Percentiles rank a stretch among this genome's conserved stretches.
Conservation (phyloP, 352 stramenopile genomes). For the Phytophthora quininea region DNA sequence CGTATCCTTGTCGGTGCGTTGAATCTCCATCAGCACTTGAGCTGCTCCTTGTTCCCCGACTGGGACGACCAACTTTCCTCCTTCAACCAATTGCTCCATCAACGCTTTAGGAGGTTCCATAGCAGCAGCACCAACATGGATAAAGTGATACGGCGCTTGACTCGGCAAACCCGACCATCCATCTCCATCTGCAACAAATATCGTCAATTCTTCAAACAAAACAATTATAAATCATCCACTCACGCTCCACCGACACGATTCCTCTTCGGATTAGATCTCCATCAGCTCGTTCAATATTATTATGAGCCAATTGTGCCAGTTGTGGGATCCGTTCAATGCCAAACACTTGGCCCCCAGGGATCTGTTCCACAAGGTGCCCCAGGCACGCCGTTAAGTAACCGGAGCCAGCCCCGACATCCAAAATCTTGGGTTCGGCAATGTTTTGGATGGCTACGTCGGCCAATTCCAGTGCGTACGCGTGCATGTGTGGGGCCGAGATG, state of each 20-base stretch:
- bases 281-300: constrained; percentile 87
- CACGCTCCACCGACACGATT: constrained; percentile 58
- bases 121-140: constrained; percentile 96
- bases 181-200: constrained; percentile 59
- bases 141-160: constrained; percentile 94
- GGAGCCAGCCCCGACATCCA: constrained; percentile 95
- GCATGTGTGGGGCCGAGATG: constrained; percentile 93
- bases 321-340: constrained; percentile 92
- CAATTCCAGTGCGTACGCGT: constrained; percentile 85
- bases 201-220: background rate
- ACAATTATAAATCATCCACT: constrained; percentile 8
- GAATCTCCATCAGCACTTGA: constrained; percentile 85
- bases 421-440: constrained; percentile 62
- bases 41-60: constrained; percentile 71
- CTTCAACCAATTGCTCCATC: constrained; percentile 86
- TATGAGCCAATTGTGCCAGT: constrained; percentile 80
- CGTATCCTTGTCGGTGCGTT: constrained; percentile 36
- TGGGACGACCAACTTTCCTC: constrained; percentile 93
- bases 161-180: constrained; percentile 93
- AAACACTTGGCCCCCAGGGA: constrained; percentile 59
- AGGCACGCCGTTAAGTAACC: constrained; percentile 95
- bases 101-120: constrained; percentile 87
- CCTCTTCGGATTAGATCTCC: constrained; percentile 76
- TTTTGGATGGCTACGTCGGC: constrained; percentile 57
- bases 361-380: constrained; percentile 75